phyloP scores from a whole-genome alignment of 176 grass and related monocot genomes.

The Oryza glaberrima region DNA sequence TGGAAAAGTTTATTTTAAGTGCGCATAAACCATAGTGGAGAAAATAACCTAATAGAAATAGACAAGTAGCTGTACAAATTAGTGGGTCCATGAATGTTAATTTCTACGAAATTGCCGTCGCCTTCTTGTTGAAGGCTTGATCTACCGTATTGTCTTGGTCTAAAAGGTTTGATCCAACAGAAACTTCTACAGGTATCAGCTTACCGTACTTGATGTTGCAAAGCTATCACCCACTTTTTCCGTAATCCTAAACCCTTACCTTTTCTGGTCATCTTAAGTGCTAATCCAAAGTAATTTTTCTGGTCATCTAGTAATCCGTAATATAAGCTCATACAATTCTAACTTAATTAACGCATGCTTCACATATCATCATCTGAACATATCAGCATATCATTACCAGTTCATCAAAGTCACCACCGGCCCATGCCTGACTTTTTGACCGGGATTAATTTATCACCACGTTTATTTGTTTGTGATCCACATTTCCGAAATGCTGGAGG shows the following conservation, averaged over 20 bases:
- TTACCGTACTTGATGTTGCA: background rate
- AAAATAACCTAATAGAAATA: background rate
- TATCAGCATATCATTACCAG: background rate
- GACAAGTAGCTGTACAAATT: background rate
- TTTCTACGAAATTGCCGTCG: background rate
- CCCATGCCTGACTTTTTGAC: background rate
- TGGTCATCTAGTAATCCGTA: background rate
- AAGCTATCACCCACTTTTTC: background rate
- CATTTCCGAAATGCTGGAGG: background rate
- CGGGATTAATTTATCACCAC: background rate
- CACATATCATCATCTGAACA: background rate
- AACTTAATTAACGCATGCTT: background rate
- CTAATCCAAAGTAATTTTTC: background rate
- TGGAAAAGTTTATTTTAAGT: background rate
- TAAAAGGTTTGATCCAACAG: background rate
- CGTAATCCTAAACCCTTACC: background rate
- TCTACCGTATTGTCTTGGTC: background rate
- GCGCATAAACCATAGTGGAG: background rate
- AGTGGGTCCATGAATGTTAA: background rate
- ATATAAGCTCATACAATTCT: background rate
- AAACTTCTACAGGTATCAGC: background rate
- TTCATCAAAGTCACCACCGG: too few relatives aligned
- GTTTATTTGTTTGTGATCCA: slow-evolving; percentile 5
- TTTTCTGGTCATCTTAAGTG: background rate
- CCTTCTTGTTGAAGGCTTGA: background rate